phyloP scores from a whole-genome alignment of 2,329 filamentous ascomycete genomes.

The Neodidymelliopsis sp. region DNA sequence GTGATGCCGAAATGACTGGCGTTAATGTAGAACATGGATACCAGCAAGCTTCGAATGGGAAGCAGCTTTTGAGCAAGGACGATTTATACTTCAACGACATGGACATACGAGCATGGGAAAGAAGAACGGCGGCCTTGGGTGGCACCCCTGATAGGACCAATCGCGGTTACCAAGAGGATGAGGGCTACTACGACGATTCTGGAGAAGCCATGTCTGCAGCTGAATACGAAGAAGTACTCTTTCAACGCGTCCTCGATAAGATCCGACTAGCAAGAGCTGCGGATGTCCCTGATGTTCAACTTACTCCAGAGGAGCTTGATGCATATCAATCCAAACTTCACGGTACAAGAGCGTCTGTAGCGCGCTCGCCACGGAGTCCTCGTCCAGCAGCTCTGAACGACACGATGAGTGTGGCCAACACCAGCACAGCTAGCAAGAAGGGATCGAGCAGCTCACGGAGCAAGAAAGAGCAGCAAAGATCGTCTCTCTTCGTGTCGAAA shows the following conservation, averaged over 20 bases:
- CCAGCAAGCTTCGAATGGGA: slow-evolving; percentile 39
- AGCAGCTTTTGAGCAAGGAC: slow-evolving; percentile 49
- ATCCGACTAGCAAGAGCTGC: slow-evolving; percentile 79
- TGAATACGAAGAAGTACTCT: slow-evolving; percentile 74
- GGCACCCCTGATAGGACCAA: slow-evolving; percentile 58
- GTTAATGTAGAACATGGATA: slow-evolving; percentile 52
- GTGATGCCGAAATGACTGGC: slow-evolving; percentile 57
- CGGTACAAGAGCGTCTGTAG: slow-evolving; percentile 51
- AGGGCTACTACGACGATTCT: slow-evolving; percentile 54
- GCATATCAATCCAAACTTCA: slow-evolving; percentile 75
- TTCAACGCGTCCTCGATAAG: slow-evolving; percentile 79
- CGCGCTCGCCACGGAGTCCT: slow-evolving; percentile 31
- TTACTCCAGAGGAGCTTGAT: slow-evolving; percentile 80
- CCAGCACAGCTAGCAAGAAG: slow-evolving; percentile 43
- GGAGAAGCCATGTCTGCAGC: slow-evolving; percentile 46
- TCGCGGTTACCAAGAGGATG: slow-evolving; percentile 61
- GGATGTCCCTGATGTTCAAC: slow-evolving; percentile 79
- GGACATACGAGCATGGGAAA: slow-evolving; percentile 53
- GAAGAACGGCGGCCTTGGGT: slow-evolving; percentile 54
- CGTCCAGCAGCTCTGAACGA: slow-evolving; percentile 40
- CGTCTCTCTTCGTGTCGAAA: slow-evolving; percentile 41
- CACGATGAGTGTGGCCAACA: slow-evolving; percentile 36
- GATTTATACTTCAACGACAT: slow-evolving; percentile 59
- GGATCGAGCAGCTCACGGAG: slow-evolving; percentile 42
- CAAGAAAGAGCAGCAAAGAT: slow-evolving; percentile 42